phyloP scores from a whole-genome alignment of 192 early-diverging fungal species.

The Coemansia sp. region DNA sequence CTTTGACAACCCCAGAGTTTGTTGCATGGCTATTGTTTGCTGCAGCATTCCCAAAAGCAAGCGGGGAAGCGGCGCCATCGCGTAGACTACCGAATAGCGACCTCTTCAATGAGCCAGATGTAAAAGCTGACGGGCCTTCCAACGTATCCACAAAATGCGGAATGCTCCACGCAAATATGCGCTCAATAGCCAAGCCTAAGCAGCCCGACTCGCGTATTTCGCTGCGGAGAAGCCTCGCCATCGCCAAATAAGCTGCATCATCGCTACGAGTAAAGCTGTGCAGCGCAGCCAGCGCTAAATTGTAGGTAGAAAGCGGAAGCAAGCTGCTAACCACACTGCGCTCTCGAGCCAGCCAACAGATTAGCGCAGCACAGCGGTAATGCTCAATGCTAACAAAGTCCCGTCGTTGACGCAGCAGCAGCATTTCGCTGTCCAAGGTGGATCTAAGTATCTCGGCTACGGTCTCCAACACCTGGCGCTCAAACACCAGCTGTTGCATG shows the following conservation, averaged over 20 bases:
- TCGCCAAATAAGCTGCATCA: constrained; percentile 40
- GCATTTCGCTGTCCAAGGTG: constrained; percentile 7
- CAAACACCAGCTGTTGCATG: constrained; percentile 45
- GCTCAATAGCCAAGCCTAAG: constrained; percentile 28
- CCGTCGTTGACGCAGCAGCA: constrained; percentile 11
- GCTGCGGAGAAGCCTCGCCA: constrained; percentile 38
- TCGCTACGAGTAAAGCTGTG: constrained; percentile 38
- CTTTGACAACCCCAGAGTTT: not conserved
- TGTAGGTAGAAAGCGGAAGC: constrained; percentile 33
- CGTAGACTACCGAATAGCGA: not conserved
- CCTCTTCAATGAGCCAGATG: not conserved
- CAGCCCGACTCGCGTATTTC: constrained; percentile 48
- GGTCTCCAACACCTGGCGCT: constrained; percentile 37
- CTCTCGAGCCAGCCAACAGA: constrained; percentile 19
- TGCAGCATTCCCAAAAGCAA: not conserved
- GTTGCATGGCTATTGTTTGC: not conserved
- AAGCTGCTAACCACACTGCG: constrained; percentile 8
- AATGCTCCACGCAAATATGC: constrained; percentile 14
- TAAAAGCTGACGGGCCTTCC: not conserved
- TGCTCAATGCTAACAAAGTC: constrained; percentile 23
- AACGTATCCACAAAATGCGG: constrained; percentile 11
- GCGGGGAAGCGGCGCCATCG: not conserved
- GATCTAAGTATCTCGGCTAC: constrained; percentile 36
- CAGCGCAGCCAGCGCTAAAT: constrained; percentile 31
- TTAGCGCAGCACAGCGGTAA: constrained; percentile 11